Percentiles rank a stretch among this genome's conserved stretches.
phyloP scores from a whole-genome alignment of 495 filamentous ascomycete species.

The Aspergillus olivimuriae region DNA sequence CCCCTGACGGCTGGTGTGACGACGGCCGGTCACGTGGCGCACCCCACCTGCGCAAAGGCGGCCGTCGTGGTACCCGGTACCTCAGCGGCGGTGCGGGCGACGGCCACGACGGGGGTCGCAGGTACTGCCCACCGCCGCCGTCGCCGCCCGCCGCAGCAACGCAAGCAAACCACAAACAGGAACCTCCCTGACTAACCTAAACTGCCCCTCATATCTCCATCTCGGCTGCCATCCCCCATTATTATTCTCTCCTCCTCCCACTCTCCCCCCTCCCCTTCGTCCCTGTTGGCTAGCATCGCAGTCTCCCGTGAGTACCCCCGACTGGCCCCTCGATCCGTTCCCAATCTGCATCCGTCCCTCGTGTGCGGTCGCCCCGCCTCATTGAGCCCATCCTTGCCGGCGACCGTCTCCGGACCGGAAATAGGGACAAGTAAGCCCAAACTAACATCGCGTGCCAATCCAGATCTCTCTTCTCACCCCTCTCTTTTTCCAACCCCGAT shows the following conservation, averaged over 20 bases:
- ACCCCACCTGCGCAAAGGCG: too few species aligned
- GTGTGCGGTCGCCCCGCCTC: too few species aligned
- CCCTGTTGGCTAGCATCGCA: too few species aligned
- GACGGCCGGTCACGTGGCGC: too few species aligned
- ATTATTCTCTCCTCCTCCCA: constrained; percentile 11
- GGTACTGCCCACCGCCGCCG: too few species aligned
- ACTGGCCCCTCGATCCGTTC: background rate
- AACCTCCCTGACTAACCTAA: constrained; percentile 7
- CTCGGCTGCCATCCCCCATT: constrained; percentile 19
- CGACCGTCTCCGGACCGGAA: too few species aligned
- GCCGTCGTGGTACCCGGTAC: too few species aligned
- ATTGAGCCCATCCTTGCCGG: too few species aligned
- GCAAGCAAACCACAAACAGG: constrained; percentile 23
- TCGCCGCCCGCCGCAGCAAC: constrained; percentile 28
- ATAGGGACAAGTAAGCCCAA: constrained; percentile 9
- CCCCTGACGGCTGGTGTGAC: too few species aligned
- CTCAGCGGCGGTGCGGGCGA: too few species aligned
- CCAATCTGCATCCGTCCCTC: background rate
- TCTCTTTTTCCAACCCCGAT: constrained; percentile 18
- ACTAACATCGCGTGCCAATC: constrained; percentile 28
- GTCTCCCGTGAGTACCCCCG: too few species aligned
- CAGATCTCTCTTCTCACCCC: constrained; percentile 20
- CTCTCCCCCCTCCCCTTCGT: constrained; percentile 5
- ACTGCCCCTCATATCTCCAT: constrained; percentile 28
- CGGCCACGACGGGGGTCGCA: too few species aligned